phyloP scores from a whole-genome alignment of 1,284 basidiomycete species.

The Xerocomus nothofagi region DNA sequence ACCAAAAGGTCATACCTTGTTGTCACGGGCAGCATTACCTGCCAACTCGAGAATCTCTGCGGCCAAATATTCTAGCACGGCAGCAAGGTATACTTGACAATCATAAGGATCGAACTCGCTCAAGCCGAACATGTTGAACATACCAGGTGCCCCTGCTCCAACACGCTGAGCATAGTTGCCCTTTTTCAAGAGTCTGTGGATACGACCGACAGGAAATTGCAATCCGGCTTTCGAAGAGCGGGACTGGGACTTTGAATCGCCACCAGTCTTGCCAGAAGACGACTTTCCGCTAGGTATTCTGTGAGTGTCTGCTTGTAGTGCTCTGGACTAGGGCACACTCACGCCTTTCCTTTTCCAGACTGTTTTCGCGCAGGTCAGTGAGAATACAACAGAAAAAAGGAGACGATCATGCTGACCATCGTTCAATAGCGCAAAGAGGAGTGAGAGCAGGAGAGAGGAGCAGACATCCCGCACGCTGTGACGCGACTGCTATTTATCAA shows the following conservation, averaged over 20 bases:
- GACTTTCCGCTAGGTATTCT: slow-evolving; percentile 49
- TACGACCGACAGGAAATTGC: slow-evolving; percentile 87
- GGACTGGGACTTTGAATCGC: slow-evolving; percentile 54
- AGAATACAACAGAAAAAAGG: neutral
- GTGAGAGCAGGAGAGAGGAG: slow-evolving; percentile 16
- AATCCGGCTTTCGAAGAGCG: slow-evolving; percentile 79
- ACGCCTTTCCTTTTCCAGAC: slow-evolving; percentile 61
- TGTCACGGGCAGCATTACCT: slow-evolving; percentile 76
- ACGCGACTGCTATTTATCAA: slow-evolving; percentile 35
- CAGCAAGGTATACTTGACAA: slow-evolving; percentile 76
- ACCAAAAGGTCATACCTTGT: slow-evolving; percentile 43
- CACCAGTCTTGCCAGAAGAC: slow-evolving; percentile 55
- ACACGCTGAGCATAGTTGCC: slow-evolving; percentile 78
- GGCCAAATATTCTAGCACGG: slow-evolving; percentile 81
- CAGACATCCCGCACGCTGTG: neutral
- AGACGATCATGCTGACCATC: slow-evolving; percentile 21
- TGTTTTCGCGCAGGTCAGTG: slow-evolving; percentile 22
- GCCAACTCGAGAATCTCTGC: slow-evolving; percentile 90
- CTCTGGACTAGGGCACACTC: slow-evolving; percentile 16
- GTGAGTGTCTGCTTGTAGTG: slow-evolving; percentile 1
- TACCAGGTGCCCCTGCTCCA: slow-evolving; percentile 72
- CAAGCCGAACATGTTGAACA: slow-evolving; percentile 26
- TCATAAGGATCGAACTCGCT: neutral
- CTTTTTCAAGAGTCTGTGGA: slow-evolving; percentile 81
- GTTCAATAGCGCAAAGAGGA: slow-evolving; percentile 3